phyloP scores from a whole-genome alignment of 1,139 yeast species.

The Suhomyces ambrosiae region DNA sequence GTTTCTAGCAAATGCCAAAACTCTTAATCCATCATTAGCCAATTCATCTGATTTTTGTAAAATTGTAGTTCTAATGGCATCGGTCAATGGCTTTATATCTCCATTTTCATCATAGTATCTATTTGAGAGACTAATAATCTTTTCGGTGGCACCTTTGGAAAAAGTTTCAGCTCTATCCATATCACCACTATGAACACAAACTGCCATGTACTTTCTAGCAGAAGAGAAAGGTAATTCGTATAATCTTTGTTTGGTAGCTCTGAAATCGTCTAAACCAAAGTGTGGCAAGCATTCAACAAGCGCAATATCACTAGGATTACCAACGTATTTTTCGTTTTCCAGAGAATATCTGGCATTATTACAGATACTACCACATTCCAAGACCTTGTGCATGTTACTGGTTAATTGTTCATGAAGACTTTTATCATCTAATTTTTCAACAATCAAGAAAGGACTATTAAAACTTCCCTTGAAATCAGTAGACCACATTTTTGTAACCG shows the following conservation, averaged over 20 bases:
- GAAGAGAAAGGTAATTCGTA: slow-evolving; percentile 87
- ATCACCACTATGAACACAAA: slow-evolving; percentile 64
- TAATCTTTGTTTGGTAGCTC: slow-evolving; percentile 59
- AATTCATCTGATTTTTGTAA: slow-evolving; percentile 58
- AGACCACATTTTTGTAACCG: slow-evolving; percentile 85
- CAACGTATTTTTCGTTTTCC: slow-evolving; percentile 73
- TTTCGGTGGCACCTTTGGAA: slow-evolving; percentile 90
- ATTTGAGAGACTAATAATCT: slow-evolving; percentile 62
- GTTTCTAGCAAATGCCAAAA: slow-evolving; percentile 74
- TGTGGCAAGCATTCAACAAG: slow-evolving; percentile 70
- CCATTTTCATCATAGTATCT: slow-evolving; percentile 63
- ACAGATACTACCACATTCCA: slow-evolving; percentile 76
- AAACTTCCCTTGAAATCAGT: slow-evolving; percentile 64
- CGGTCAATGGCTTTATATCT: slow-evolving; percentile 53
- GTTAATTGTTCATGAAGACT: slow-evolving; percentile 50
- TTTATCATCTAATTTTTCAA: slow-evolving; percentile 46
- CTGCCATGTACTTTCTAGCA: slow-evolving; percentile 85
- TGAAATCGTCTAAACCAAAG: slow-evolving; percentile 71
- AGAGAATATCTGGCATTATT: slow-evolving; percentile 74
- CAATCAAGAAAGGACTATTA: slow-evolving; percentile 47
- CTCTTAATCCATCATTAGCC: slow-evolving; percentile 86
- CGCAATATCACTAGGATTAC: slow-evolving; percentile 95
- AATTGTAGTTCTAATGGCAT: slow-evolving; percentile 48
- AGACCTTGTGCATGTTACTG: slow-evolving; percentile 52
- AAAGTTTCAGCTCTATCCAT: slow-evolving; percentile 56